Conservation (phyloP, 768 basidiomycete species). For the Lenzites betulinus region DNA sequence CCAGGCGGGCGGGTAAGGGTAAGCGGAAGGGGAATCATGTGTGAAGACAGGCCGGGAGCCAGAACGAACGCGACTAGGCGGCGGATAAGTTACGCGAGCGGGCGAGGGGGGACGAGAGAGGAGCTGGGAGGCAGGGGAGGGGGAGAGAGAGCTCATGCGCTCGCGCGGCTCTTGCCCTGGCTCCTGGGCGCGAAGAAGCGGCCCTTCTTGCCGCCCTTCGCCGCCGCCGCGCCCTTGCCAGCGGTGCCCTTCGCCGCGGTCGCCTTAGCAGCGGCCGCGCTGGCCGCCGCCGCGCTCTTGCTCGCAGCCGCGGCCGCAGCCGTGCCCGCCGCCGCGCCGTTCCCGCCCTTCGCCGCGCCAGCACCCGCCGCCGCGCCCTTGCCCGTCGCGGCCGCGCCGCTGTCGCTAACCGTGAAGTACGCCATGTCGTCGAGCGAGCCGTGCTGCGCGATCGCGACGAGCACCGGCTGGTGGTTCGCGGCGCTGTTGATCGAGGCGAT, state of each 20-base stretch:
- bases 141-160: slow-evolving; percentile 2
- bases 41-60: background rate
- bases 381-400: no score
- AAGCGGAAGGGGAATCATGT: background rate
- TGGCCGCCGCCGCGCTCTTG: slow-evolving; percentile 23
- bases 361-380: slow-evolving; percentile 22
- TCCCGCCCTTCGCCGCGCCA: slow-evolving; percentile 32
- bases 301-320: slow-evolving; percentile 46
- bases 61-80: slow-evolving; percentile 7
- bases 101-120: background rate
- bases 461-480: slow-evolving; percentile 47
- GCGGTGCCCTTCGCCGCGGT: slow-evolving; percentile 7
- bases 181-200: slow-evolving; percentile 3
- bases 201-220: background rate
- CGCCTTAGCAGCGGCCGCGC: slow-evolving; percentile 5
- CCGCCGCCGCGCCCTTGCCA: background rate
- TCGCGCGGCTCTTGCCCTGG: slow-evolving; percentile 3
- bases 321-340: no score
- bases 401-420: no score
- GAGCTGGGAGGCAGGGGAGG: background rate
- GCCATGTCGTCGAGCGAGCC: slow-evolving; percentile 43
- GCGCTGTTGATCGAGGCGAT: slow-evolving; percentile 47
- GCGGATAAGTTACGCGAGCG: slow-evolving; percentile 2
- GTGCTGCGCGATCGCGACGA: slow-evolving; percentile 47
- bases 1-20: background rate